phyloP scores from a whole-genome alignment of 495 filamentous ascomycete species.

The Endocarpon pusillum region DNA sequence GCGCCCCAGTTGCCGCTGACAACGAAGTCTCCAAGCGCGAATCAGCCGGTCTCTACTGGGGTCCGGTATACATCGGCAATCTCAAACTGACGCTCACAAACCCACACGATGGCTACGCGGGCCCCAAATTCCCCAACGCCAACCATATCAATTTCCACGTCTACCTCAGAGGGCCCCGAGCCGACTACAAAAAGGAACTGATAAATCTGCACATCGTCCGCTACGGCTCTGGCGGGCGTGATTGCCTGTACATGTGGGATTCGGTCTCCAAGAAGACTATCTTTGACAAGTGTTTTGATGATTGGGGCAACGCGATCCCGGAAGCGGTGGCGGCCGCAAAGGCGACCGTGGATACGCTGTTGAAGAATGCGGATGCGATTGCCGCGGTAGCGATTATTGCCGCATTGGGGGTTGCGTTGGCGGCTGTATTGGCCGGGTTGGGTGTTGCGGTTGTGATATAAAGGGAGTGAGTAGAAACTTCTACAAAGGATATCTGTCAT shows the following conservation, averaged over 20 bases:
- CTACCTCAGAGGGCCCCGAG: neutral
- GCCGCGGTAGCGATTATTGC: conserved; percentile 1
- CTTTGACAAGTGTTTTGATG: conserved; percentile 2
- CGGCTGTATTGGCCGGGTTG: conserved; percentile 1
- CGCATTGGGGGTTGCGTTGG: conserved; percentile 1
- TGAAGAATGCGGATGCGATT: conserved; percentile 3
- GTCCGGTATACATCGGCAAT: neutral
- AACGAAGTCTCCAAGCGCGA: too few species aligned
- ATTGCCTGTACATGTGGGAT: conserved; percentile 2
- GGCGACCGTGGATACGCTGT: neutral
- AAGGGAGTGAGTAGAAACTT: too few species aligned
- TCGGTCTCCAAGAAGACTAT: neutral
- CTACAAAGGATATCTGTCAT: too few species aligned
- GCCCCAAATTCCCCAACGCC: conserved; percentile 2
- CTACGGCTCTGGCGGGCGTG: neutral
- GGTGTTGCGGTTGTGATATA: conserved; percentile 1
- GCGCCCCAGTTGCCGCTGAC: too few species aligned
- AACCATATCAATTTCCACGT: conserved; percentile 3
- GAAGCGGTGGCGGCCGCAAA: neutral
- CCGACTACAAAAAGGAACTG: neutral
- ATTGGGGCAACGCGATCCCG: conserved; percentile 1
- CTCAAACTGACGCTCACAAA: conserved; percentile 1
- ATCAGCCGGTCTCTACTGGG: conserved; percentile 1
- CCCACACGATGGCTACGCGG: conserved; percentile 1
- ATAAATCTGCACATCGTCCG: conserved; percentile 2